Conservation (phyloP, 176 grass and related monocot species). For the Poa annua region DNA sequence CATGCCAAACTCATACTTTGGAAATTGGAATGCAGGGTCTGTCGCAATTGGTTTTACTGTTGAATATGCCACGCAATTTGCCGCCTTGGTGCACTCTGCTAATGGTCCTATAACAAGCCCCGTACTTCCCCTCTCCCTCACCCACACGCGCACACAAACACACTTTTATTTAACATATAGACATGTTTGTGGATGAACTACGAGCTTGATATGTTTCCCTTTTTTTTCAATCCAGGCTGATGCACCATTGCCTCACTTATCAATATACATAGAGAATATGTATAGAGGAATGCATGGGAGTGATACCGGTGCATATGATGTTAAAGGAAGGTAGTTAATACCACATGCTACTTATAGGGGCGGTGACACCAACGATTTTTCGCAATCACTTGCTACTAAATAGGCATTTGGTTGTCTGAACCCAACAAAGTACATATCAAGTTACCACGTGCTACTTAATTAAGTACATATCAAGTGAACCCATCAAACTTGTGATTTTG, state of each 20-base stretch:
- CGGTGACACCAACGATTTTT: no score
- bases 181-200: not conserved
- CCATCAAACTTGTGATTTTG: not conserved
- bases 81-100: not conserved
- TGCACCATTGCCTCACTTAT: not conserved
- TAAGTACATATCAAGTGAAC: not conserved
- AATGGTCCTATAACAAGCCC: constrained; percentile 22
- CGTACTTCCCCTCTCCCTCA: not conserved
- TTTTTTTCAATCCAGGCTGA: not conserved
- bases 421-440: not conserved
- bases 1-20: constrained; percentile 16
- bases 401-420: no score
- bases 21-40: constrained; percentile 9
- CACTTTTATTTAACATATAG: not conserved
- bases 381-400: no score
- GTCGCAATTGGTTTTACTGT: constrained; percentile 2
- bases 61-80: not conserved
- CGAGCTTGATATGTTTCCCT: not conserved
- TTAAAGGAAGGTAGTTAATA: constrained; percentile 60
- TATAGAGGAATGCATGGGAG: constrained; percentile 68
- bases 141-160: not conserved
- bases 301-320: constrained; percentile 63
- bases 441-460: not conserved
- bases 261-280: constrained; percentile 52
- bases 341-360: not conserved